Evolutionary conservation across 768 basidiomycete species (phyloP).

Genomic region (Panellus pusillus): DNA sequence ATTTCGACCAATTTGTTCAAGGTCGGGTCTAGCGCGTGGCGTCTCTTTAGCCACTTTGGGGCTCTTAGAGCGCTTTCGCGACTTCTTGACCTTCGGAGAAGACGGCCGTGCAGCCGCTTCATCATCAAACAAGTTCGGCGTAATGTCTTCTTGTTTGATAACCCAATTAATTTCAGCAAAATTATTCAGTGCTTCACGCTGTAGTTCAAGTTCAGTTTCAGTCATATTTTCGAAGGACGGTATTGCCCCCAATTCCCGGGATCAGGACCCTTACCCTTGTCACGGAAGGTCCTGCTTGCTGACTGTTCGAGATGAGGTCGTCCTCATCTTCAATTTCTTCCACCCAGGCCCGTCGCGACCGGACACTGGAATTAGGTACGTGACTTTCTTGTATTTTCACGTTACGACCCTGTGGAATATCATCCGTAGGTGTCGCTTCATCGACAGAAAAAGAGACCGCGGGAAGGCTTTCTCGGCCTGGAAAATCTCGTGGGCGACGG

Average conservation of each 20-base stretch:
- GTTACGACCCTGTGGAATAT: not conserved
- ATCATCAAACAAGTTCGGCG: not conserved
- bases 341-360: not conserved
- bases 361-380: not conserved
- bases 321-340: constrained; percentile 5
- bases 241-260: constrained; percentile 4
- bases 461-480: too few species aligned
- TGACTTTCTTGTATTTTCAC: not conserved
- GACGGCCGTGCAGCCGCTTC: not conserved
- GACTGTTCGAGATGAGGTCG: not conserved
- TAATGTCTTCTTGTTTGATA: not conserved
- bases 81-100: not conserved
- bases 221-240: not conserved
- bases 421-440: not conserved
- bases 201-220: not conserved
- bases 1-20: too few species aligned
- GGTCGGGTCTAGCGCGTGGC: too few species aligned
- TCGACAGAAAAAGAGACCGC: too few species aligned
- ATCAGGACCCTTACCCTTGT: constrained; percentile 7
- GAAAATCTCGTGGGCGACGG: too few species aligned
- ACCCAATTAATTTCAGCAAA: constrained; percentile 1
- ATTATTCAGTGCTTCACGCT: not conserved
- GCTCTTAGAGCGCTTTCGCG: not conserved
- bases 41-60: not conserved
- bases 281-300: not conserved